Conservation (phyloP, 2,329 filamentous ascomycete species). For the Aureobasidium namibiae region DNA sequence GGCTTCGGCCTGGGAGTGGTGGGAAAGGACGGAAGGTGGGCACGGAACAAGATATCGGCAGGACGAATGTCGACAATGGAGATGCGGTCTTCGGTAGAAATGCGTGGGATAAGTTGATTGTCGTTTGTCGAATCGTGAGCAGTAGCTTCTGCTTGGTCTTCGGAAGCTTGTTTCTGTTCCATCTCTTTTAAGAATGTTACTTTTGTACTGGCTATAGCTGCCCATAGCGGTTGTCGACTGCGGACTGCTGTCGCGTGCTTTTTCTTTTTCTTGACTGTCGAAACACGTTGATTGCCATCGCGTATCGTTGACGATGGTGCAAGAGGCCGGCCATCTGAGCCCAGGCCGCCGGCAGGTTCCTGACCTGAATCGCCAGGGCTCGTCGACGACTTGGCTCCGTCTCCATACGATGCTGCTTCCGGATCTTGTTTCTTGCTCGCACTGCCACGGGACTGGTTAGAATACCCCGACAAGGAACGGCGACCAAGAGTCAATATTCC, state of each 20-base stretch:
- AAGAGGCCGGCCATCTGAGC: constrained; percentile 42
- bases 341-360: constrained; percentile 38
- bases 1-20: constrained; percentile 20
- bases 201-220: constrained; percentile 89
- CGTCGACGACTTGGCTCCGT: constrained; percentile 1
- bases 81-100: constrained; percentile 52
- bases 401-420: constrained; percentile 41
- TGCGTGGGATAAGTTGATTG: background rate
- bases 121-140: constrained; percentile 33
- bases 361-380: constrained; percentile 27
- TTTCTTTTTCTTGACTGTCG: constrained; percentile 69
- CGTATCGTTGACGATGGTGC: constrained; percentile 43
- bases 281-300: constrained; percentile 49
- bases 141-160: constrained; percentile 64
- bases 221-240: constrained; percentile 87
- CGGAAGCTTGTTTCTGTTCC: constrained; percentile 64
- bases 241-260: constrained; percentile 88
- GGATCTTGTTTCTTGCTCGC: constrained; percentile 40
- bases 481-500: constrained; percentile 63
- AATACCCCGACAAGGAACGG: constrained; percentile 17
- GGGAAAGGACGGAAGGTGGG: constrained; percentile 24
- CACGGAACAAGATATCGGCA: constrained; percentile 64
- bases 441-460: background rate
- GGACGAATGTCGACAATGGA: constrained; percentile 75
- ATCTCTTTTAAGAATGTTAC: constrained; percentile 84